Conservation (phyloP, 768 basidiomycete species). For the Podaxis sp. region DNA sequence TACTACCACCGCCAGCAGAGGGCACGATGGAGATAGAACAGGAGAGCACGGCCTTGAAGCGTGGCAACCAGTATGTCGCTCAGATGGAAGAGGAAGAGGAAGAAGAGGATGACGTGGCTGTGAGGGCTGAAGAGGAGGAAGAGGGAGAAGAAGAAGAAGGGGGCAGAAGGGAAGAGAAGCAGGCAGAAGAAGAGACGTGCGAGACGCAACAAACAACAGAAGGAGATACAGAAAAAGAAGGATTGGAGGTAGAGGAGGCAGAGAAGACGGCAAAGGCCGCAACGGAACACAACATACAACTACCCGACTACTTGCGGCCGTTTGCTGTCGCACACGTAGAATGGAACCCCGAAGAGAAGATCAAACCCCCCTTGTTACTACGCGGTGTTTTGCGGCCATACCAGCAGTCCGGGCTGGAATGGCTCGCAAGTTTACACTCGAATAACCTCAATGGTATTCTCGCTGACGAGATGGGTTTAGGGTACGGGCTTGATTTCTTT, state of each 20-base stretch:
- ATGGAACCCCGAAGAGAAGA: constrained; percentile 55
- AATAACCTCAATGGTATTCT: constrained; percentile 81
- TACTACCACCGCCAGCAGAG: neutral
- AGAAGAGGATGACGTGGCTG: constrained; percentile 26
- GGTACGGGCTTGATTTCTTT: constrained; percentile 42
- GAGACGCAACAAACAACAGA: neutral
- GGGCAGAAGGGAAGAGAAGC: constrained; percentile 21
- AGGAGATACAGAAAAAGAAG: neutral
- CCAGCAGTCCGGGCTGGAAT: constrained; percentile 89
- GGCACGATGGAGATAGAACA: neutral
- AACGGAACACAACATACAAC: constrained; percentile 19
- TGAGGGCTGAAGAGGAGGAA: constrained; percentile 9
- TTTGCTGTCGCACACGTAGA: constrained; percentile 71
- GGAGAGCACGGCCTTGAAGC: neutral
- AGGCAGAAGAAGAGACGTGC: constrained; percentile 17
- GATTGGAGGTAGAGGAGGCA: constrained; percentile 10
- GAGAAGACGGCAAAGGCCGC: neutral
- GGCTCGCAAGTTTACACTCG: constrained; percentile 84
- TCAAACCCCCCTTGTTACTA: constrained; percentile 68
- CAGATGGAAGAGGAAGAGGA: constrained; percentile 22
- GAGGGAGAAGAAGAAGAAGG: constrained; percentile 30
- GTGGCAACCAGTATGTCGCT: constrained; percentile 7
- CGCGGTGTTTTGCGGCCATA: constrained; percentile 90
- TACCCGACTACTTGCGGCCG: constrained; percentile 57
- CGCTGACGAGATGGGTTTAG: constrained; percentile 93